Percentiles rank a stretch among this genome's conserved stretches.
Evolutionary conservation across 805 yeast species (phyloP).

Genomic region (Candida easanensis): DNA sequence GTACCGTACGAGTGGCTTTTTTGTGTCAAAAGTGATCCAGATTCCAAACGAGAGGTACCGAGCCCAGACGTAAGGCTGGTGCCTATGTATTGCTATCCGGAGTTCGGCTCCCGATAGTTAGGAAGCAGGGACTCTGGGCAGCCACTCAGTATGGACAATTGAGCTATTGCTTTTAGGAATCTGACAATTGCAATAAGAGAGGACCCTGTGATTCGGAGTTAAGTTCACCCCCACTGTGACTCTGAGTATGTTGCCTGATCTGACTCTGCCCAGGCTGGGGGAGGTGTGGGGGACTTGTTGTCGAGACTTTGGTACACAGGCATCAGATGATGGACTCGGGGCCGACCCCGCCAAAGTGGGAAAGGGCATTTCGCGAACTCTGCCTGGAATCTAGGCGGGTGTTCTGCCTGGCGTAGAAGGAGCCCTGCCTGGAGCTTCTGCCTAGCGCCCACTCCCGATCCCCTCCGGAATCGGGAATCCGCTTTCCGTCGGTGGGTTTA

Average conservation of each 20-base stretch:
- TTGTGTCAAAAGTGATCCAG: no score
- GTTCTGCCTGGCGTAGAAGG: conserved; percentile 1
- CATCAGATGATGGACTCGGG: conserved; percentile 15
- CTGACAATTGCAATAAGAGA: no score
- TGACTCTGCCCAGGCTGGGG: no score
- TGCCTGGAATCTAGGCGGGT: neutral
- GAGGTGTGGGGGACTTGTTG: no score
- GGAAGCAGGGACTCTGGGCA: neutral
- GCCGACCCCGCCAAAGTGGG: conserved; percentile 10
- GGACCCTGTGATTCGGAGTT: no score
- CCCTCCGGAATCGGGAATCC: conserved; percentile 10
- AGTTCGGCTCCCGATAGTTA: no score
- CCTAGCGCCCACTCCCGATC: conserved; percentile 5
- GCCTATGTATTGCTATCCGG: neutral
- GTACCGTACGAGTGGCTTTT: no score
- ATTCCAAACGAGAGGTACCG: no score
- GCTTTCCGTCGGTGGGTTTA: neutral
- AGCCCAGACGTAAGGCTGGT: no score
- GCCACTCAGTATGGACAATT: conserved; percentile 1
- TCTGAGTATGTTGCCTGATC: no score
- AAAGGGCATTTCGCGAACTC: neutral
- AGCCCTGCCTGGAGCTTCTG: neutral
- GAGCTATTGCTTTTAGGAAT: neutral
- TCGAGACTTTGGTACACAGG: no score
- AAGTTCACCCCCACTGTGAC: no score